These are phyloP conservation scores for Candida chilensis DNA, from an alignment of 805 yeast genomes.

Conservation along the genomic window DNA sequence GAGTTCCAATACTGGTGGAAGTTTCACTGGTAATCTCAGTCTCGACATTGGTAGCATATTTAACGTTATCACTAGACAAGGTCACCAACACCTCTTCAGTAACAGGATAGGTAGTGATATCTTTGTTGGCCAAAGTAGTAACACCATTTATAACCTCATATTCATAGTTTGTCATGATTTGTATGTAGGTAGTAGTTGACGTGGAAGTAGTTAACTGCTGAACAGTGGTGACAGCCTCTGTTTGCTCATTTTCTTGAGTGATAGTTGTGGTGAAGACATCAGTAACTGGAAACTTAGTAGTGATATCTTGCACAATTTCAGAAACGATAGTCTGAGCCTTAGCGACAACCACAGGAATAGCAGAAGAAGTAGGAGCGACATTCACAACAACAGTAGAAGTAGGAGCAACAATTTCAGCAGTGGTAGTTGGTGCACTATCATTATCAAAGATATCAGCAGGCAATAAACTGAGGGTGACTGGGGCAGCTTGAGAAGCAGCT, in stretches of 20 bases:
- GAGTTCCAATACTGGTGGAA: not conserved
- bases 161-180: not conserved
- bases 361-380: conserved; percentile 4
- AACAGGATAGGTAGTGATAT: conserved; percentile 2
- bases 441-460: conserved; percentile 5
- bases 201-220: conserved; percentile 3
- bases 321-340: too few relatives aligned
- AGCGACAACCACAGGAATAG: not conserved
- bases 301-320: too few relatives aligned
- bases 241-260: too few relatives aligned
- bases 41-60: conserved; percentile 1
- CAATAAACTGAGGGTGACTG: conserved; percentile 2
- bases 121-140: conserved; percentile 2
- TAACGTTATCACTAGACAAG: conserved; percentile 3
- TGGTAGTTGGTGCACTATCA: conserved; percentile 7
- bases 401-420: conserved; percentile 2
- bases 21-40: conserved; percentile 1
- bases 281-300: too few relatives aligned
- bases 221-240: too few relatives aligned
- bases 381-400: conserved; percentile 3
- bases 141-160: conserved; percentile 3
- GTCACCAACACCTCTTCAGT: too few relatives aligned
- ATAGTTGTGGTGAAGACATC: too few relatives aligned
- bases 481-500: not conserved
- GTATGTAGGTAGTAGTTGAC: conserved; percentile 1